Percentiles rank a stretch among this genome's conserved stretches.
phyloP scores from a whole-genome alignment of 768 basidiomycete species.

The Roridomyces roridus region DNA sequence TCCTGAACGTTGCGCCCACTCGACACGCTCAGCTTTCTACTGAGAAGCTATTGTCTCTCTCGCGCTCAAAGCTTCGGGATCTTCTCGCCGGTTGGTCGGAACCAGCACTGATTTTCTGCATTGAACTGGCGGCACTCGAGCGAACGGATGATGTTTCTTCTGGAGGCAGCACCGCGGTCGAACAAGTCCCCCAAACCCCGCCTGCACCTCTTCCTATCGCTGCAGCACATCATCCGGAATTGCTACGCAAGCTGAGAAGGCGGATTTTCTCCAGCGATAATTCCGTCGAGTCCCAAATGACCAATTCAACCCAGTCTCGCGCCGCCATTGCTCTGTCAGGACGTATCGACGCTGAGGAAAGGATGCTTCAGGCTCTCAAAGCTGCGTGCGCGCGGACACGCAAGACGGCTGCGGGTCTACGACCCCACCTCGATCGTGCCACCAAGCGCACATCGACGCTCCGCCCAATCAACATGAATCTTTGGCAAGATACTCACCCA shows the following conservation, averaged over 20 bases:
- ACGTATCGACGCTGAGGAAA: conserved; percentile 29
- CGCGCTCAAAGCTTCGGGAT: conserved; percentile 36
- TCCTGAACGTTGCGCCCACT: conserved; percentile 14
- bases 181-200: background rate
- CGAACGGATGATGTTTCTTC: background rate
- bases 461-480: conserved; percentile 9
- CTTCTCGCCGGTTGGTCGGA: conserved; percentile 35
- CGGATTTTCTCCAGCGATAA: conserved; percentile 29
- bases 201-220: conserved; percentile 45
- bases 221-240: conserved; percentile 52
- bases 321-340: conserved; percentile 27
- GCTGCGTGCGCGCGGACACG: conserved; percentile 29
- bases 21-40: conserved; percentile 35
- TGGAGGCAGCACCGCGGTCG: background rate
- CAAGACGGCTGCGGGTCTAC: conserved; percentile 15
- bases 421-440: background rate
- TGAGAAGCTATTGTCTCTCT: conserved; percentile 36
- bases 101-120: conserved; percentile 32
- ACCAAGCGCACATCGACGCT: background rate
- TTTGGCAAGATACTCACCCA: conserved; percentile 21
- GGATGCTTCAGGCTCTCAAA: conserved; percentile 29
- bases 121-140: conserved; percentile 25
- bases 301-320: background rate
- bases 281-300: background rate
- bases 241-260: conserved; percentile 39